Evolutionary conservation across 2,329 filamentous ascomycete genomes (phyloP).

Genomic region (Venturia aucupariae): DNA sequence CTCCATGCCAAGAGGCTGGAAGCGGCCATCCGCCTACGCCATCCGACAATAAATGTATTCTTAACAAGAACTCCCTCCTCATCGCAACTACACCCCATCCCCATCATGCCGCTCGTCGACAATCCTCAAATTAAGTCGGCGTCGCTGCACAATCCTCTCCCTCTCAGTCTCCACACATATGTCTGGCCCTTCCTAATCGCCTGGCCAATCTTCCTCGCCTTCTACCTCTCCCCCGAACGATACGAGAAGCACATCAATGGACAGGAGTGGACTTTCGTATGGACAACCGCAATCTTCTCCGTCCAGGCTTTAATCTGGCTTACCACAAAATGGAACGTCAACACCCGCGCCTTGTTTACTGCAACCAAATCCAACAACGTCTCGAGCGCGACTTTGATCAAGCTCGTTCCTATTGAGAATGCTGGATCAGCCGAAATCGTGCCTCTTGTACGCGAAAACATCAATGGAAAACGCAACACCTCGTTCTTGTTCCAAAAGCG

Average conservation of each 20-base stretch:
- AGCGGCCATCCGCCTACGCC: neutral
- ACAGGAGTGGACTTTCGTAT: conserved; percentile 98
- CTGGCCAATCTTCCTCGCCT: conserved; percentile 85
- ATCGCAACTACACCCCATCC: neutral
- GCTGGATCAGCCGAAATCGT: conserved; percentile 86
- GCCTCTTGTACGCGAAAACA: conserved; percentile 65
- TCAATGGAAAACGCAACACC: conserved; percentile 62
- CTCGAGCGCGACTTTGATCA: conserved; percentile 73
- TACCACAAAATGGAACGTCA: conserved; percentile 95
- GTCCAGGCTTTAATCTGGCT: conserved; percentile 85
- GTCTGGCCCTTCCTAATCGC: conserved; percentile 85
- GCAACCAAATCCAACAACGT: conserved; percentile 61
- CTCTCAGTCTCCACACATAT: conserved; percentile 74
- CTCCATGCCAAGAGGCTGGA: neutral
- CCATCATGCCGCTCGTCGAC: conserved; percentile 65
- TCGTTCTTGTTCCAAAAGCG: conserved; percentile 98
- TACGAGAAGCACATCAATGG: conserved; percentile 88
- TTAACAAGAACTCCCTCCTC: neutral
- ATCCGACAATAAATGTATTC: conserved; percentile 3
- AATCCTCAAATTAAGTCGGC: conserved; percentile 82
- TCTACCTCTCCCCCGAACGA: conserved; percentile 72
- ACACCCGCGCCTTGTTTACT: conserved; percentile 73
- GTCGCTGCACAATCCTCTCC: conserved; percentile 78
- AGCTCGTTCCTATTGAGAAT: conserved; percentile 82
- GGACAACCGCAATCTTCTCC: conserved; percentile 79